Evolutionary conservation across 768 basidiomycete species (phyloP).

Genomic region (Rickenella mellea): DNA sequence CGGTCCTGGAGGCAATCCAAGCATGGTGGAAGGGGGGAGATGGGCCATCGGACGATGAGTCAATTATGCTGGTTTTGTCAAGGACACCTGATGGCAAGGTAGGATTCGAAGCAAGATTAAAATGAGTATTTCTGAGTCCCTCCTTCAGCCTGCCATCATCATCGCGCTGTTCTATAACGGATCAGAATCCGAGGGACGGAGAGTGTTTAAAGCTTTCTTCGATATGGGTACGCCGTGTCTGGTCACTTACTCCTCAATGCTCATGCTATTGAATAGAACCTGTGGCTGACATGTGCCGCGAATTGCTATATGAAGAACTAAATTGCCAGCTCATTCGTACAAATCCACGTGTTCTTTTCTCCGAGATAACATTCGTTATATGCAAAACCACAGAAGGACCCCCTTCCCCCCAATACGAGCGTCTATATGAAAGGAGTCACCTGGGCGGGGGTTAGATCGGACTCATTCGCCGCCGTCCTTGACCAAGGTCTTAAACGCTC

Average conservation of each 20-base stretch:
- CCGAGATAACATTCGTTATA: too few species aligned
- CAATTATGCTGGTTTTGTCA: constrained; percentile 23
- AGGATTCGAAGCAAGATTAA: constrained; percentile 4
- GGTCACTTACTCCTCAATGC: background rate
- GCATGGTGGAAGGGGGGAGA: constrained; percentile 26
- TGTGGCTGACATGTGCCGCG: constrained; percentile 28
- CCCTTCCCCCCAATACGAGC: constrained; percentile 23
- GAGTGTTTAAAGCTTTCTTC: constrained; percentile 32
- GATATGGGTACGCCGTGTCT: constrained; percentile 27
- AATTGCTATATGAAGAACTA: constrained; percentile 37
- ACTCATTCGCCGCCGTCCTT: constrained; percentile 20
- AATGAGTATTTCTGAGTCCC: background rate
- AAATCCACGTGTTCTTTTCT: constrained; percentile 30
- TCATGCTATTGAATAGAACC: constrained; percentile 22
- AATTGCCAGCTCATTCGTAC: too few species aligned
- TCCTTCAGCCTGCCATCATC: constrained; percentile 27
- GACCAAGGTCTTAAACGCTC: too few species aligned
- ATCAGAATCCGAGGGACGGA: constrained; percentile 35
- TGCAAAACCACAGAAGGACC: constrained; percentile 30
- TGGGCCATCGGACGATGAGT: constrained; percentile 19
- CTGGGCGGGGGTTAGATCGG: constrained; percentile 18
- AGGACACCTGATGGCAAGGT: constrained; percentile 31
- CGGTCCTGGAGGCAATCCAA: constrained; percentile 5
- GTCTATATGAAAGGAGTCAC: constrained; percentile 35
- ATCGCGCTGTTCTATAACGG: constrained; percentile 40